Base-by-base conservation (phyloP, 2,329 filamentous ascomycete genomes). In the Epicoccum nigrum region DNA sequence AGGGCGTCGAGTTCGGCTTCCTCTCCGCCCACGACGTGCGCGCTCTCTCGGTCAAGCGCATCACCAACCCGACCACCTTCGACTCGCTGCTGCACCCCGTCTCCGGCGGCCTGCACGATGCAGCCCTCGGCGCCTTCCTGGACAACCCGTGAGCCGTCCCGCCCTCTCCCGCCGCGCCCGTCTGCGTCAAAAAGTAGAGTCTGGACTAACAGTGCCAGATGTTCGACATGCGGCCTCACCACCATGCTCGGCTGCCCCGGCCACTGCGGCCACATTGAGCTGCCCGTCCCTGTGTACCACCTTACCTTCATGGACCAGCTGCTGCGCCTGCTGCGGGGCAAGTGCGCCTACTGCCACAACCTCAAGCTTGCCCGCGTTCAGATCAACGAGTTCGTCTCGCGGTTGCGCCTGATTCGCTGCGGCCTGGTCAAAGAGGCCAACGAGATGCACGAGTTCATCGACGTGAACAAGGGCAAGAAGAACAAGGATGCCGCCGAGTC, bases 271-370 rank as follows among this genome's bases (percentile, higher is more conserved):
- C 94, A 99, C 70, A 96, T 99, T 72, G 91, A 97, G 65, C 86
- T 99, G 11, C 92, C 94, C 12, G 88, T 92, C 11, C 90, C 90
- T 38, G 90, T 97, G 44, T 99, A 97, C 72, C 93, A 99, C 74
- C 90, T 93, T n/a, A 89, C 92, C 2, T 97, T 97, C 69, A 88
- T 99, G 80, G 92, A 97, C 70, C 92, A 97, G 72, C 83, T 92
- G 44, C 84, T 95, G 58, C 87, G 90, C 35, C 80, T 99, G 37
- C 81, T 99, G 16, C 86, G 92, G 63, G 88, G 90, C 45, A 89
- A 93, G 74, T 99, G 94, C 72, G 83, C 88, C 53, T 97, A 96
- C 77, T 99, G 95, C 76, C 88, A 92, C 69, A 86, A 87, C 50
- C 86, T 99, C 61, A 90, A 89, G 69, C 82, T 97, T 71, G 81